phyloP scores from a whole-genome alignment of 2,329 filamentous ascomycete species.

The Ceratocystis huliohia region DNA sequence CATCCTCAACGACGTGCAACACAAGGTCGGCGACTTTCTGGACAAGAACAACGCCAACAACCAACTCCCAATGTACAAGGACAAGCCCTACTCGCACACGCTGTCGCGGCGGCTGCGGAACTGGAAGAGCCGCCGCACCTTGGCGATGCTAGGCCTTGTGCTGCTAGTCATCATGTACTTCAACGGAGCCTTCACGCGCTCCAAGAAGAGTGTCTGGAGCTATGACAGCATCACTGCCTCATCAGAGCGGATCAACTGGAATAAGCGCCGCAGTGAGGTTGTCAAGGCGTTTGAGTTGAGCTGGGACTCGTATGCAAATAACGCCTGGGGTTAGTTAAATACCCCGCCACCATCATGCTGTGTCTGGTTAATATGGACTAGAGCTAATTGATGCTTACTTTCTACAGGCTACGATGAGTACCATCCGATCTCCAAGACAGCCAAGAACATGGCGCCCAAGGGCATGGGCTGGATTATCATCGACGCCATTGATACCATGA shows the following conservation, averaged over 20 bases:
- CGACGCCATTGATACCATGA: constrained; percentile 89
- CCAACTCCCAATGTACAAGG: constrained; percentile 90
- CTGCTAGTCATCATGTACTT: constrained; percentile 52
- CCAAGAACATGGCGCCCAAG: constrained; percentile 71
- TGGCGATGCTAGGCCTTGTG: constrained; percentile 41
- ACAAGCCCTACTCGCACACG: constrained; percentile 68
- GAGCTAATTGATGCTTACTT: constrained; percentile 23
- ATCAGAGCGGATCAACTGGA: constrained; percentile 53
- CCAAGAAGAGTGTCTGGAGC: constrained; percentile 37
- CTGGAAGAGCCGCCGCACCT: constrained; percentile 46
- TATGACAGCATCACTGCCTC: constrained; percentile 40
- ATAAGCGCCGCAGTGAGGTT: constrained; percentile 62
- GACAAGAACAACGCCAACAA: constrained; percentile 36
- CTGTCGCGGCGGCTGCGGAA: constrained; percentile 43
- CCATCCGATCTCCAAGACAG: constrained; percentile 66
- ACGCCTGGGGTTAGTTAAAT: constrained; percentile 71
- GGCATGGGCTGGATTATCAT: constrained; percentile 98
- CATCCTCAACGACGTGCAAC: constrained; percentile 43
- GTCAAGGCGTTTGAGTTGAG: constrained; percentile 82
- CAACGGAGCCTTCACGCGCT: constrained; percentile 46
- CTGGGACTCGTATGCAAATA: constrained; percentile 83
- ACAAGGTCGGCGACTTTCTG: constrained; percentile 53
- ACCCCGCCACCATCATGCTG: not conserved
- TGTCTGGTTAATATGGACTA: no score
- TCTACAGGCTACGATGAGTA: constrained; percentile 66